These are phyloP conservation scores for Pulicaria dysenterica DNA, from an alignment of 129 eudicot species.

Conservation along the genomic window DNA sequence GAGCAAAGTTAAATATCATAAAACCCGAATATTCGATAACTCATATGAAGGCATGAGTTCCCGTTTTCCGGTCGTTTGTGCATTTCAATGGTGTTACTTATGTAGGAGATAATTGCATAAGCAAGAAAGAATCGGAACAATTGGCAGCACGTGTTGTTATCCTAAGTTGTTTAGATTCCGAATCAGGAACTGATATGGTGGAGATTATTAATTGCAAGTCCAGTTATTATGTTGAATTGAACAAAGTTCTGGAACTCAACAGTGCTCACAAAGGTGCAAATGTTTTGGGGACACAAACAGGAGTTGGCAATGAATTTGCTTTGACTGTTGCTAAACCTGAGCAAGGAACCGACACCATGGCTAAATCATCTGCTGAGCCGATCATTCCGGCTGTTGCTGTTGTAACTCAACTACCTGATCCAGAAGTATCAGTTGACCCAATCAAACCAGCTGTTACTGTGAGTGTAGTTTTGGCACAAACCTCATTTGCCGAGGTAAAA, in stretches of 20 bases:
- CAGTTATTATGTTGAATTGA: constrained; percentile 36
- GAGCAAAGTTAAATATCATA: constrained; percentile 36
- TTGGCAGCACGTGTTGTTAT: constrained; percentile 62
- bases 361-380: background rate
- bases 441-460: background rate
- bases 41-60: constrained; percentile 21
- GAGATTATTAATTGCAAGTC: constrained; percentile 47
- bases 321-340: constrained; percentile 19
- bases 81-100: constrained; percentile 41
- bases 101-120: constrained; percentile 46
- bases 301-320: background rate
- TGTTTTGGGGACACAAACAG: constrained; percentile 18
- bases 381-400: background rate
- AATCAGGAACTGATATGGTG: constrained; percentile 33
- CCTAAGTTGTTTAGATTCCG: constrained; percentile 45
- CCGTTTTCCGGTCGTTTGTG: constrained; percentile 42
- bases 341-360: background rate
- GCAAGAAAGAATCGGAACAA: constrained; percentile 64
- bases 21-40: constrained; percentile 44
- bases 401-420: constrained; percentile 16
- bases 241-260: constrained; percentile 23
- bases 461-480: background rate
- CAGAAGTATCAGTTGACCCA: background rate
- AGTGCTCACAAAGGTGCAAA: background rate
- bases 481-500: constrained; percentile 9